A percentile compares a stretch with the other conserved stretches of the same genome.
phyloP scores from a whole-genome alignment of 2,329 filamentous ascomycete species.

The Diaporthe velutina region DNA sequence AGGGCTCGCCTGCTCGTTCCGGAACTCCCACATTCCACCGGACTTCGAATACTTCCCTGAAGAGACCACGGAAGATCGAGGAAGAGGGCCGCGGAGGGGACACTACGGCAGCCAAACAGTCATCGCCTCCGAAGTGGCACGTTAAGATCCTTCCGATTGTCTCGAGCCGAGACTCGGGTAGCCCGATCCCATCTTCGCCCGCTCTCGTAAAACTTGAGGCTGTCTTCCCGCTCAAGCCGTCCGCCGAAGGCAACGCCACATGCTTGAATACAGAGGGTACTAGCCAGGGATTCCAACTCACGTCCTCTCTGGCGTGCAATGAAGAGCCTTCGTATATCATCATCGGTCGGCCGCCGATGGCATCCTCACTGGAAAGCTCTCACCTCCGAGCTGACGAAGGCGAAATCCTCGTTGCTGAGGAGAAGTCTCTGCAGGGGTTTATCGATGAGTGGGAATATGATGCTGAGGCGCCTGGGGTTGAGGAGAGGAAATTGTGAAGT shows the following conservation, averaged over 20 bases:
- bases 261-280: too few relatives aligned
- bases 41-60: background rate
- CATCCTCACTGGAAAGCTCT: background rate
- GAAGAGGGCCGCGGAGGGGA: background rate
- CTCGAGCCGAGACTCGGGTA: background rate
- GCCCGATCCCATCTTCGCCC: background rate
- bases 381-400: background rate
- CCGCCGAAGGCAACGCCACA: background rate
- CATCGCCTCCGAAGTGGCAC: slow-evolving; percentile 4
- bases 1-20: background rate
- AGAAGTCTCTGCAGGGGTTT: slow-evolving; percentile 10
- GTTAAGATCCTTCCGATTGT: slow-evolving; percentile 25
- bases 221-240: slow-evolving; percentile 15
- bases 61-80: background rate
- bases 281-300: too few relatives aligned
- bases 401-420: background rate
- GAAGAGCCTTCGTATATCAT: slow-evolving; percentile 26
- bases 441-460: slow-evolving; percentile 21
- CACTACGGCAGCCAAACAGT: background rate
- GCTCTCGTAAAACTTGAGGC: slow-evolving; percentile 27
- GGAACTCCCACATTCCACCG: background rate
- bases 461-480: background rate
- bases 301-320: background rate
- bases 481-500: background rate
- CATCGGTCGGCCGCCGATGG: background rate